phyloP scores from a whole-genome alignment of 2,329 filamentous ascomycete genomes.

The Colletotrichum plurivorum region DNA sequence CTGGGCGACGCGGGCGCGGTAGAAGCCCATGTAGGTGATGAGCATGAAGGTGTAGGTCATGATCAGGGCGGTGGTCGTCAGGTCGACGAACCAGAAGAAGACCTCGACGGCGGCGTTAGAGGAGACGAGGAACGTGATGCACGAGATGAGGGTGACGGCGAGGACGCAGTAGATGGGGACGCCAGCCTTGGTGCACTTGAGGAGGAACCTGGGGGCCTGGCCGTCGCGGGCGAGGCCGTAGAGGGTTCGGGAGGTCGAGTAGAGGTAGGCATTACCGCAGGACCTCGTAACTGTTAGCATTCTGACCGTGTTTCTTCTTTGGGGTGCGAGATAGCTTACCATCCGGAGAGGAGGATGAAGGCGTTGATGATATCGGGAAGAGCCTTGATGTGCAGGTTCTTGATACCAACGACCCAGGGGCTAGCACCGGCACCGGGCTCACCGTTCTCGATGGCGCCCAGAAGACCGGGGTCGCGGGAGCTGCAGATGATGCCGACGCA shows the following conservation, averaged over 20 bases:
- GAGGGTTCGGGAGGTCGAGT: constrained; percentile 64
- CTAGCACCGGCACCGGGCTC: constrained; percentile 66
- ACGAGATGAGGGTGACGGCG: constrained; percentile 49
- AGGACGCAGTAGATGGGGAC: constrained; percentile 58
- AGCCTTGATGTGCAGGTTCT: constrained; percentile 64
- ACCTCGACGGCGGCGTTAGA: constrained; percentile 54
- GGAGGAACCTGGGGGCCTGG: constrained; percentile 60
- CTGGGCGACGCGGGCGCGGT: constrained; percentile 68
- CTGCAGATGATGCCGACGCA: constrained; percentile 71
- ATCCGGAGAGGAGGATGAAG: constrained; percentile 46
- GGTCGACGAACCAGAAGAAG: constrained; percentile 61
- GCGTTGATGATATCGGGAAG: constrained; percentile 73
- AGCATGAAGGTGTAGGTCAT: constrained; percentile 70
- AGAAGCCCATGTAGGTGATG: constrained; percentile 61
- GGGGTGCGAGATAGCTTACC: constrained; percentile 15
- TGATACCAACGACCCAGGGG: constrained; percentile 68
- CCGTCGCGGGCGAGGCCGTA: constrained; percentile 66
- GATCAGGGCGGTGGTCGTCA: constrained; percentile 70
- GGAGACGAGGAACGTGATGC: constrained; percentile 56
- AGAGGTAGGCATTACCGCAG: constrained; percentile 66
- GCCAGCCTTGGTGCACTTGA: constrained; percentile 57
- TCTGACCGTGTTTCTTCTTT: background rate
- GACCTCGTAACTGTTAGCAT: constrained; percentile 46
- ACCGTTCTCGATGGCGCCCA: constrained; percentile 66
- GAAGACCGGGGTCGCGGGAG: constrained; percentile 69